Base-by-base conservation (phyloP, 192 early-diverging fungal genomes). In the Backusella morwellensis region DNA sequence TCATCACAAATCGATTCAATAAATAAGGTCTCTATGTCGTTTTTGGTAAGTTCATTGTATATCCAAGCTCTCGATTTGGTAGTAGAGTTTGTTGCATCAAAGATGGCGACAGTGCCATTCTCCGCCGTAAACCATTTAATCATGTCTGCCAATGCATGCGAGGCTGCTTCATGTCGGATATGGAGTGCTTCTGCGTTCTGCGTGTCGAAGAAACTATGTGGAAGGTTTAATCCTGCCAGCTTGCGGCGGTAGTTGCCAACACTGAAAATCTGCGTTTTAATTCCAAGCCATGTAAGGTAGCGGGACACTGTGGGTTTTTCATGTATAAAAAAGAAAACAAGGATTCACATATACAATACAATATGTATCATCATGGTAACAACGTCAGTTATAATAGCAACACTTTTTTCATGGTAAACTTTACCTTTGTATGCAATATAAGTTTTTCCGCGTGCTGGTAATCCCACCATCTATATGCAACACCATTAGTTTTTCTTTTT, bases 31-130 rank as follows among this genome's bases (percentile, higher is more conserved):
- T 98, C 91, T 73, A 98, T 90, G 74, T 92, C 87, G 54, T 91
- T 83, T 74, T 88, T 87, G 35, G 86, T 85, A 75, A 93, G 95
- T 38, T 85, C 79, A 17, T 93, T 88, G 42, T 90, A 77, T n/a
- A 98, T 88, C 80, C 90, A 86, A 70, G 86, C 77, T 74, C 98
- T 85, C 67, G 96, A 86, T 40, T 90, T 89, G 21, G 84, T 88
- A 1, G 98, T 98, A 29, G 94, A 94, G 81, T 99, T 98, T 35
- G 97, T 99, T 41, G 96, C 98, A 82, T 99, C 98, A 81, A 97
- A 98, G 15, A 98, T 86, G 3, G 94, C 97, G 34, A 98, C 94
- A n/a, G 90, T 90, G 36, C 91, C 94, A 34, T 91, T 81, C 21
- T 94, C 91, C 73, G 88, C 86, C 38, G 91, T 88, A 74, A 98